Evolutionary conservation across 2,329 filamentous ascomycete genomes (phyloP).

Genomic region (Penicillium sp.): DNA sequence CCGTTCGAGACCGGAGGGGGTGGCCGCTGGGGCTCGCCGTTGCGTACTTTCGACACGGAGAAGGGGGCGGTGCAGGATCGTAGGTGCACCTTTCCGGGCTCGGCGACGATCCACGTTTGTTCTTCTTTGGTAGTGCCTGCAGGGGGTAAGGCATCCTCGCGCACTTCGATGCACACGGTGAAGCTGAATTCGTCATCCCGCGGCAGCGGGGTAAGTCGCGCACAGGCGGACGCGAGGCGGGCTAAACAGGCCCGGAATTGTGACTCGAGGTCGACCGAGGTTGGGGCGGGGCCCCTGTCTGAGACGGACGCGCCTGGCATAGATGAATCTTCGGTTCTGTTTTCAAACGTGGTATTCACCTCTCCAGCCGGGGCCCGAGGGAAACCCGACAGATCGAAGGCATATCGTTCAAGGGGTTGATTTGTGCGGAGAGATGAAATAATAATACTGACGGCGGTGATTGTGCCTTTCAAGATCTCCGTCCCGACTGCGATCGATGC

Average conservation of each 20-base stretch:
- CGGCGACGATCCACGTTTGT: slow-evolving; percentile 61
- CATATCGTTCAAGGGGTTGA: slow-evolving; percentile 57
- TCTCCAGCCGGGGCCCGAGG: slow-evolving; percentile 50
- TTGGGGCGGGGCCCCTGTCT: slow-evolving; percentile 30
- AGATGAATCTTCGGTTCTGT: slow-evolving; percentile 36
- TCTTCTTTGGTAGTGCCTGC: slow-evolving; percentile 49
- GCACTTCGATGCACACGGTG: slow-evolving; percentile 50
- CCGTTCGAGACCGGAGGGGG: slow-evolving; percentile 41
- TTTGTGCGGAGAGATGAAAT: slow-evolving; percentile 53
- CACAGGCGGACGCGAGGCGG: slow-evolving; percentile 44
- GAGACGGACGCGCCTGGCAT: slow-evolving; percentile 29
- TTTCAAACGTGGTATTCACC: slow-evolving; percentile 52
- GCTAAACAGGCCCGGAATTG: slow-evolving; percentile 50
- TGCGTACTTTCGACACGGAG: slow-evolving; percentile 39
- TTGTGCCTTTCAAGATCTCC: slow-evolving; percentile 64
- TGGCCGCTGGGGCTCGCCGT: slow-evolving; percentile 36
- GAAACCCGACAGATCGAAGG: slow-evolving; percentile 59
- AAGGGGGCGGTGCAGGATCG: slow-evolving; percentile 40
- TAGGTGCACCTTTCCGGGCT: slow-evolving; percentile 47
- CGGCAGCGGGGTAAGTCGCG: slow-evolving; percentile 44
- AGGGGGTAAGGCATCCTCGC: slow-evolving; percentile 47
- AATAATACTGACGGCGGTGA: slow-evolving; percentile 57
- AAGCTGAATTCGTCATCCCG: slow-evolving; percentile 49
- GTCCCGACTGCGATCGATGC: slow-evolving; percentile 69
- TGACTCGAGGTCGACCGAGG: slow-evolving; percentile 46